Conservation (phyloP, 345 rosid species). For the Dipteronia dyeriana region DNA sequence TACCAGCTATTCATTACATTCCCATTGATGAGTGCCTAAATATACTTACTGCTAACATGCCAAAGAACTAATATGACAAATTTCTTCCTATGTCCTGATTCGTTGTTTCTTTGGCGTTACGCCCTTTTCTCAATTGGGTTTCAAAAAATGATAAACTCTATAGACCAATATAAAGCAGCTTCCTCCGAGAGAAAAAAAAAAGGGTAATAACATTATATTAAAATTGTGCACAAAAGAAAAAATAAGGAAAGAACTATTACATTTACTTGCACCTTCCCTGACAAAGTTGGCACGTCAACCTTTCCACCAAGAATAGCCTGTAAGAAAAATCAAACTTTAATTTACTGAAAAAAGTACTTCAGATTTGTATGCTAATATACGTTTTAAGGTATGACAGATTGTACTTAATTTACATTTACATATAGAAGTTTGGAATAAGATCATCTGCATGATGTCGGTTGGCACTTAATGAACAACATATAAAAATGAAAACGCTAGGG, state of each 20-base stretch:
- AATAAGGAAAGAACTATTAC: slow-evolving; percentile 39
- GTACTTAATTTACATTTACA: neutral
- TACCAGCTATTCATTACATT: too few relatives aligned
- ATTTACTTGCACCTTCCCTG: slow-evolving; percentile 61
- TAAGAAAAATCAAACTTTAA: slow-evolving; percentile 24
- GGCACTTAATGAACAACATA: neutral
- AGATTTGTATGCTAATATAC: slow-evolving; percentile 11
- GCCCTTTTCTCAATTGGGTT: neutral
- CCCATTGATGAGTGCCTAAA: neutral
- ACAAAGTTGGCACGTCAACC: slow-evolving; percentile 81
- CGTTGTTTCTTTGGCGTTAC: neutral
- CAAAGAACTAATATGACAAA: neutral
- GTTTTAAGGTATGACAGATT: neutral
- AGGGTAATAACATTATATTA: neutral
- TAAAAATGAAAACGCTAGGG: neutral
- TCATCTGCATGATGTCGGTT: neutral
- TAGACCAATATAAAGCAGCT: neutral
- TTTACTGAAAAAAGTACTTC: slow-evolving; percentile 5
- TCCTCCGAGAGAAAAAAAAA: neutral
- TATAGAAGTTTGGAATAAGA: neutral
- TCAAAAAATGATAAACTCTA: neutral
- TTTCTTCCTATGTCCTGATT: neutral
- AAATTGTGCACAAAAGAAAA: slow-evolving; percentile 5
- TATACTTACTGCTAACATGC: neutral
- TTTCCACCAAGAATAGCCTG: slow-evolving; percentile 94